These are phyloP conservation scores for Linanthus parryae DNA, from an alignment of 148 eudicot species.

Conservation along the genomic window DNA sequence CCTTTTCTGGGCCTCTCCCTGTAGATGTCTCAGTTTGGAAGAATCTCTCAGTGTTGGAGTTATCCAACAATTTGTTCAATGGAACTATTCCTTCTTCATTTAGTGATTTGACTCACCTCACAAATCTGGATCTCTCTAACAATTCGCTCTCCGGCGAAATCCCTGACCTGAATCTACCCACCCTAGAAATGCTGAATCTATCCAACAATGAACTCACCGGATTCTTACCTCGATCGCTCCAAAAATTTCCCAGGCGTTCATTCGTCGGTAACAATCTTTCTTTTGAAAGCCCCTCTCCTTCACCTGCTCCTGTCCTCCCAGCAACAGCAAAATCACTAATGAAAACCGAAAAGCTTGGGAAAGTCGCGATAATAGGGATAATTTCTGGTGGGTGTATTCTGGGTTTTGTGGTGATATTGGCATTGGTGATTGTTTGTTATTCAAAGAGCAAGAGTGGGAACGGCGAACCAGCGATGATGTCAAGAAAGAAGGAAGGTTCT, in stretches of 20 bases:
- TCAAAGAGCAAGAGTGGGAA: slow-evolving; percentile 16
- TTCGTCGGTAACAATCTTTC: slow-evolving; percentile 54
- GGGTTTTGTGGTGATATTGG: slow-evolving; percentile 28
- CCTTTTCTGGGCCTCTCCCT: slow-evolving; percentile 47
- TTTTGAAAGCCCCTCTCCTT: slow-evolving; percentile 16
- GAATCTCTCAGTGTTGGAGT: slow-evolving; percentile 35
- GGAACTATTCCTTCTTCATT: slow-evolving; percentile 49
- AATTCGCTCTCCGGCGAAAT: slow-evolving; percentile 56
- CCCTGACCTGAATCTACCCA: slow-evolving; percentile 37
- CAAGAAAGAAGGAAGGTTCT: slow-evolving; percentile 18
- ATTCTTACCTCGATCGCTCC: slow-evolving; percentile 39
- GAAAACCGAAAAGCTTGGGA: slow-evolving; percentile 31
- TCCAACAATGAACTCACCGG: slow-evolving; percentile 61
- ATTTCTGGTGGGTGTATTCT: slow-evolving; percentile 38
- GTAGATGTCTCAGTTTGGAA: slow-evolving; percentile 45
- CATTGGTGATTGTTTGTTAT: slow-evolving; percentile 34
- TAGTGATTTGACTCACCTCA: slow-evolving; percentile 39
- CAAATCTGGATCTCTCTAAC: slow-evolving; percentile 41
- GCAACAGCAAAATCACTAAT: slow-evolving; percentile 12
- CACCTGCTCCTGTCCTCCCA: slow-evolving; percentile 24
- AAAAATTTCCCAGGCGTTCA: slow-evolving; percentile 39
- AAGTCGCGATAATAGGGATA: slow-evolving; percentile 48
- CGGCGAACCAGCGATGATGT: background rate
- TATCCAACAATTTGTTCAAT: slow-evolving; percentile 51
- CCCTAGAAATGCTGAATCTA: slow-evolving; percentile 37